These are phyloP conservation scores for Diaporthe sp. DNA, from an alignment of 2,329 filamentous ascomycete genomes.

Conservation along the genomic window DNA sequence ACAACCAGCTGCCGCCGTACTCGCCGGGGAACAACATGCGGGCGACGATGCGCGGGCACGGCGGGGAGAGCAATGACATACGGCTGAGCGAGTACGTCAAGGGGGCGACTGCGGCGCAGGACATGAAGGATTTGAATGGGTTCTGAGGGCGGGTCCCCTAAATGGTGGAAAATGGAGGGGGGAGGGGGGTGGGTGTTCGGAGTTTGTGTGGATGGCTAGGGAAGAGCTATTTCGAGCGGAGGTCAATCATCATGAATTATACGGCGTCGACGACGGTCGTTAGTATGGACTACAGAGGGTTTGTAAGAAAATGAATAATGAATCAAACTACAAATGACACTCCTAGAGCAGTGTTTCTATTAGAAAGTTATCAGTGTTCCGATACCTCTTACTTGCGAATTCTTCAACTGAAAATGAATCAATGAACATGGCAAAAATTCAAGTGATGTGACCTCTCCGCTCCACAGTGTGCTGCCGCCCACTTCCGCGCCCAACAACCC, in stretches of 20 bases:
- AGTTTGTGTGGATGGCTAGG: not conserved
- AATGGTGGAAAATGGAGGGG: not conserved
- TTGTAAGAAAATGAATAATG: not conserved
- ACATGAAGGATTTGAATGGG: constrained; percentile 50
- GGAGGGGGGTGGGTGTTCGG: not conserved
- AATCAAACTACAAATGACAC: not conserved
- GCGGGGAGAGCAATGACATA: constrained; percentile 53
- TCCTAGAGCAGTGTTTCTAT: not conserved
- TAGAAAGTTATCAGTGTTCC: not conserved
- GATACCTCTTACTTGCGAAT: not conserved
- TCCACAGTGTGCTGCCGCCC: not conserved
- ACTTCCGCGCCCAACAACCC: not conserved
- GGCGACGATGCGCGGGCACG: constrained; percentile 52
- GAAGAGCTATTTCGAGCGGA: not conserved
- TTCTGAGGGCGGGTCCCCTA: constrained; percentile 7
- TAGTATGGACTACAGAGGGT: not conserved
- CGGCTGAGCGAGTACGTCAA: constrained; percentile 55
- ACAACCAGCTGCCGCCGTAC: constrained; percentile 39
- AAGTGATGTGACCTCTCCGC: not conserved
- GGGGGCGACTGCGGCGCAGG: constrained; percentile 53
- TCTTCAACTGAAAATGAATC: too few relatives aligned
- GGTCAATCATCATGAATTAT: not conserved
- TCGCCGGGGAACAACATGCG: constrained; percentile 47
- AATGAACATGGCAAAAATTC: too few relatives aligned
- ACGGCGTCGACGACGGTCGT: not conserved